These are phyloP conservation scores for sunflower (Helianthus annuus) DNA, from an alignment of 129 eudicot genomes.

Conservation along the genomic window DNA sequence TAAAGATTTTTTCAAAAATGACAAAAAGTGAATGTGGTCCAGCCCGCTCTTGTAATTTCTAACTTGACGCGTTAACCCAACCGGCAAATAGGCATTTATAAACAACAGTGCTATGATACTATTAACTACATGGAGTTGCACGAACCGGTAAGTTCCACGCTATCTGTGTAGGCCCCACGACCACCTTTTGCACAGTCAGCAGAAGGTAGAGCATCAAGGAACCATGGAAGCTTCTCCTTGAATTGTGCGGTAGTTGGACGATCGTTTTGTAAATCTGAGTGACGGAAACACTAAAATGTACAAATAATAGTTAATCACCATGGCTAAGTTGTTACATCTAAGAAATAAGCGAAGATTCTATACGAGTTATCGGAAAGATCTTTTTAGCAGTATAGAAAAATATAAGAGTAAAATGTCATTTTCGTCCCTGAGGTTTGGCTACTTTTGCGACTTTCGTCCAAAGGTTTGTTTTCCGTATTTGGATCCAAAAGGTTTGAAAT, in stretches of 20 bases:
- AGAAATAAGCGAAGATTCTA: not conserved
- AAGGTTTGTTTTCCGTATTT: too few species aligned
- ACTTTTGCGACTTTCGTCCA: too few species aligned
- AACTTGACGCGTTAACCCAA: conserved; percentile 14
- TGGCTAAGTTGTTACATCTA: conserved; percentile 11
- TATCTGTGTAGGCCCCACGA: conserved; percentile 89
- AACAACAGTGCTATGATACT: not conserved
- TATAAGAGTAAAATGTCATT: not conserved
- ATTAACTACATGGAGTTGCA: not conserved
- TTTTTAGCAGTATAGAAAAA: not conserved
- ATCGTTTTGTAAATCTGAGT: conserved; percentile 74
- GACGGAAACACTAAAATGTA: conserved; percentile 79
- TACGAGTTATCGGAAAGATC: not conserved
- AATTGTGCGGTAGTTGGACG: conserved; percentile 92
- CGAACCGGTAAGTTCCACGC: conserved; percentile 78
- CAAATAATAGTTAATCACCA: conserved; percentile 27
- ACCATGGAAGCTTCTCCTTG: conserved; percentile 96
- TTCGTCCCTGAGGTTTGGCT: too few species aligned
- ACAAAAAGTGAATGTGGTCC: not conserved
- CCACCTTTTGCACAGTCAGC: conserved; percentile 99
- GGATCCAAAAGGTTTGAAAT: too few species aligned
- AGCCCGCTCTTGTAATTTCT: not conserved
- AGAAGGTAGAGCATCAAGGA: conserved; percentile 83
- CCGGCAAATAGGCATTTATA: not conserved
- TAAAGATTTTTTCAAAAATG: not conserved